Conservation (phyloP, 495 filamentous ascomycete genomes). For the Delitschia confertaspora region DNA sequence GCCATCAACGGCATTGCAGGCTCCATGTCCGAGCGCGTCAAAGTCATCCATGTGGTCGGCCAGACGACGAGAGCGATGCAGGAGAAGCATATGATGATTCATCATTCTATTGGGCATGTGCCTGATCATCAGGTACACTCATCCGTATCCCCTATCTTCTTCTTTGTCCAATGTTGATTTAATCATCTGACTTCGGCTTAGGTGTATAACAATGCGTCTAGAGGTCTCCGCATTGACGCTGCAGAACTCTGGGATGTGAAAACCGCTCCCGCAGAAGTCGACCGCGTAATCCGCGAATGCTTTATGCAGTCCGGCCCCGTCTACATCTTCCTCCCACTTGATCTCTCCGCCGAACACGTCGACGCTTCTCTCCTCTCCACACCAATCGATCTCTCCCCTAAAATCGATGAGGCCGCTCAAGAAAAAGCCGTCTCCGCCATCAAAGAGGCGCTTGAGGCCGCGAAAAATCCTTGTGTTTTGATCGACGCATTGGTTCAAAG, state of each 20-base stretch:
- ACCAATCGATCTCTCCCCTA: constrained; percentile 28
- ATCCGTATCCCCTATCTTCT: too few species aligned
- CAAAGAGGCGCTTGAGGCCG: constrained; percentile 23
- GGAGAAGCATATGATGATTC: constrained; percentile 35
- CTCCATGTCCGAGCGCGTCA: constrained; percentile 33
- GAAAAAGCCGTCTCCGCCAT: constrained; percentile 28
- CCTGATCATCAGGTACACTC: constrained; percentile 29
- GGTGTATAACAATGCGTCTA: constrained; percentile 33
- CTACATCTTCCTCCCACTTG: constrained; percentile 37
- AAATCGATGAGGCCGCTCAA: constrained; percentile 25
- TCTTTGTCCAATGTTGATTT: too few species aligned
- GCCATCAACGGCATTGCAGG: constrained; percentile 37
- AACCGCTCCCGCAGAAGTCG: constrained; percentile 35
- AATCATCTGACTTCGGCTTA: too few species aligned
- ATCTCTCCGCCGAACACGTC: constrained; percentile 31
- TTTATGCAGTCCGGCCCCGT: constrained; percentile 33
- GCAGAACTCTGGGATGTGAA: constrained; percentile 32
- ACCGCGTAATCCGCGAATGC: constrained; percentile 35
- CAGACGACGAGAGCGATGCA: constrained; percentile 35
- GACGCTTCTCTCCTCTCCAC: constrained; percentile 27
- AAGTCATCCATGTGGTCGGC: constrained; percentile 37
- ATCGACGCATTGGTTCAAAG: constrained; percentile 32
- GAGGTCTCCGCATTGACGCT: constrained; percentile 28
- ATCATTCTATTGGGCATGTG: constrained; percentile 34
- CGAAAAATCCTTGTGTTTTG: constrained; percentile 32